Evolutionary conservation across 768 basidiomycete genomes (phyloP), one percentile per base, ranked within the genome.

Genomic region (Mrakia frigida): DNA sequence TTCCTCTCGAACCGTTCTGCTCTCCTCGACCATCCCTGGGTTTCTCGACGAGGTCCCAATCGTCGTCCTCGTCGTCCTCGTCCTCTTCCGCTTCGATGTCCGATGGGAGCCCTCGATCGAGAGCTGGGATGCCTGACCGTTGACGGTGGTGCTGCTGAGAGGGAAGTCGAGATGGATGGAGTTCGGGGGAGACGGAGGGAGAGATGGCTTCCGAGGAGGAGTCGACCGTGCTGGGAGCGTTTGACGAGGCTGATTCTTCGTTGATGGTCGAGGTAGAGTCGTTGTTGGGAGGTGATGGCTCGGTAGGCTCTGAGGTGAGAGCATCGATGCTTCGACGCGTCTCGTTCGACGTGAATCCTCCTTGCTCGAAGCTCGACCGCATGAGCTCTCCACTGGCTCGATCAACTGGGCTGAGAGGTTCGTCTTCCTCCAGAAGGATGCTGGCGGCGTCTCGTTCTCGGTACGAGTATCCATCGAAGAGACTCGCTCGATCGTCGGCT

Each of bases 401-500:
- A 33, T 46, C 70, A 25, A 50, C 69, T 3, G 75, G 69, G 9
- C 70, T 56, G 37, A 41, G 52, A 11, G 61, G 70, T 18, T 76
- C 89, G 0, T 90, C 91, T 28, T 89, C 90, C 79, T 91, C 92
- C 63, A 93, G 83, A 71, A 78, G 50, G 60, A 93, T 84, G 77
- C 94, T 87, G n/a, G 56, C 59, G 21, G 61, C 77, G 83, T 92
- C 87, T 25, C 91, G 86, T 14, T 92, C 93, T 83, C 92, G 93
- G 87, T 92, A 97, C 65, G 92, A 93, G 84, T 97, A 97, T 5
- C 93, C 94, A 83, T 94, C 94, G 81, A 95, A 97, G 41, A 95
- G 89, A 82, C 94, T 93, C 25, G 89, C 85, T 35, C 82, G 84
- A 10, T 90, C 87, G 35, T 90, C 88, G 18, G 70, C 63, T 10